These are phyloP conservation scores for Pseudonitzschia multiseries DNA, from an alignment of 108 stramenopile species.

Conservation along the genomic window DNA sequence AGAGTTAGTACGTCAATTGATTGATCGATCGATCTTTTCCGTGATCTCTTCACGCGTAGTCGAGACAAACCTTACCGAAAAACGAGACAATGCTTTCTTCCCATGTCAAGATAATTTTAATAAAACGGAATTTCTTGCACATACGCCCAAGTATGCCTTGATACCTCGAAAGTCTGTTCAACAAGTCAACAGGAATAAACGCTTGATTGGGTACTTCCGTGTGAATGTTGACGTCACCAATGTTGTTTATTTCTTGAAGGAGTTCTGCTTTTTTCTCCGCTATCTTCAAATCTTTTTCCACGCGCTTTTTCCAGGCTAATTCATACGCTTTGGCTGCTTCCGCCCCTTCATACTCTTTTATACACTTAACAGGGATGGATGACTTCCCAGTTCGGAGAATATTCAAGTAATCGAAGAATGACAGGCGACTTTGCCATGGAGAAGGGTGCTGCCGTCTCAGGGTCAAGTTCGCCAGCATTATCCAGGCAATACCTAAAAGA, in stretches of 20 bases:
- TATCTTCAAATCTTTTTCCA: constrained; percentile 25
- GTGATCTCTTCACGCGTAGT: not conserved
- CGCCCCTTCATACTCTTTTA: constrained; percentile 38
- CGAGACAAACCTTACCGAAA: constrained; percentile 23
- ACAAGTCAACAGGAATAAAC: constrained; percentile 32
- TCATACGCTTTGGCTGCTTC: constrained; percentile 31
- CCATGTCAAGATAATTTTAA: constrained; percentile 59
- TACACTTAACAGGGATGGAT: constrained; percentile 12
- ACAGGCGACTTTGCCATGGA: constrained; percentile 67
- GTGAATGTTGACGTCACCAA: constrained; percentile 51
- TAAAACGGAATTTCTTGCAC: constrained; percentile 38
- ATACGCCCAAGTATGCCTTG: constrained; percentile 40
- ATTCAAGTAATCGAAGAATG: constrained; percentile 56
- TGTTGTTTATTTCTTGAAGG: constrained; percentile 41
- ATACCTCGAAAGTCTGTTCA: constrained; percentile 32
- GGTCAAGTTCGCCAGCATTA: constrained; percentile 65
- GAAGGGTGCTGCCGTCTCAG: constrained; percentile 61
- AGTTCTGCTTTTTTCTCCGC: constrained; percentile 45
- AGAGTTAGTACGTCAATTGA: too few species aligned
- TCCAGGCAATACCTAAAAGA: constrained; percentile 59
- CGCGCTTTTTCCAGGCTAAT: constrained; percentile 20
- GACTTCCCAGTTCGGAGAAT: constrained; percentile 28
- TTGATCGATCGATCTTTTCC: not conserved
- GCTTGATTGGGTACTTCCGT: constrained; percentile 15
- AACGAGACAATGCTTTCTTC: constrained; percentile 67